Evolutionary conservation across 2,329 filamentous ascomycete genomes (phyloP), one percentile per base, ranked within the genome.

Genomic region (Dactylellina drechsleri): DNA sequence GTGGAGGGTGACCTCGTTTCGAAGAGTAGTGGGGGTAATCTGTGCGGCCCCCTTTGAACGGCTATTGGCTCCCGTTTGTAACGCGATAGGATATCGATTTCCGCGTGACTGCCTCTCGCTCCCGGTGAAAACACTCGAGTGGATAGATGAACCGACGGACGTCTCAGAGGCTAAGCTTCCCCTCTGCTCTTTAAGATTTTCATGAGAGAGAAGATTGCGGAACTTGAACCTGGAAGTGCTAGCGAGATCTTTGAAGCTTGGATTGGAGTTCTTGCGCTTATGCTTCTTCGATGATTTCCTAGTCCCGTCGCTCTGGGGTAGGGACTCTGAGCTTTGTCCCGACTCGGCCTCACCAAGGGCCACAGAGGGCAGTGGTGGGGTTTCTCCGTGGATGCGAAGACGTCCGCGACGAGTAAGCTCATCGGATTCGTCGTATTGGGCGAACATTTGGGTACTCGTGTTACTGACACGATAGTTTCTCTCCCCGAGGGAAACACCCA

Each of bases 261-360:
- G 72, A 20, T 76, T 76, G 6, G 72, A 76, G 43, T 76, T 65
- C 50, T 70, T 76, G 31, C 72, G 59, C 56, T 47, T 76, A 20
- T 76, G 72, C 45, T 71, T 66, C 56, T 62, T 76, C 8, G 71
- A 26, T n/a, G 50, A 64, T 20, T 47, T 50, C 7, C 45, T 40
- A 2, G 20, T 31, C 0, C 26, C 31, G 1, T 26, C 49, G 10
- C 31, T 36, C 26, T 50, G 67, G 4, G 54, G 41, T 16, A 60
- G 23, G 26, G 26, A 66, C 36, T 65, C 66, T 5, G 59, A 41
- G 53, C 66, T 59, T n/a, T 54, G 45, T 0, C 52, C 47, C 18
- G 45, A 13, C 15, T 23, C 40, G 47, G 23, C 23, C 4, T 45
- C 60, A 18, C 47, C 45, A 16, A 76, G 49, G 12, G 65, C 47